These are phyloP conservation scores for Leishmania major DNA, from an alignment of 208 protist species.

Conservation along the genomic window DNA sequence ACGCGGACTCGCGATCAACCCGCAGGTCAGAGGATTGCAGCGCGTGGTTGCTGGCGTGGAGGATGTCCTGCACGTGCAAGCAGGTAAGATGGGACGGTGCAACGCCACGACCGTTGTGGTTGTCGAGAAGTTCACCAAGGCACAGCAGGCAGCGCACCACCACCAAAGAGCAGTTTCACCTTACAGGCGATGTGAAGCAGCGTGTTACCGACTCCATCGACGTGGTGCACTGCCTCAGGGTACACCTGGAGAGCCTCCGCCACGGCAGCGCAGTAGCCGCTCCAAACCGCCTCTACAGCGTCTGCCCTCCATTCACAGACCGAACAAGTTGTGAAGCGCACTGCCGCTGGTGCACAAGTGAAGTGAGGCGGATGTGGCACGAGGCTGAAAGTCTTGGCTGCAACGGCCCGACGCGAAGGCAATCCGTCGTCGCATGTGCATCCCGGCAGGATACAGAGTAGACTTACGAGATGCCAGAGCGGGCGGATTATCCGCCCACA, in stretches of 20 bases:
- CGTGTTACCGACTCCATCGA: slow-evolving; percentile 32
- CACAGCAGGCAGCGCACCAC: slow-evolving; percentile 25
- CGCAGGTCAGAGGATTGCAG: slow-evolving; percentile 19
- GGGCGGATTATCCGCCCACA: background rate
- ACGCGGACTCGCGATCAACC: slow-evolving; percentile 25
- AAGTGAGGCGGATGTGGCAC: background rate
- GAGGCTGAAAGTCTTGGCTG: background rate
- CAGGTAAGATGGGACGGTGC: slow-evolving; percentile 39
- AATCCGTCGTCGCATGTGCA: background rate
- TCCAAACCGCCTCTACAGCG: background rate
- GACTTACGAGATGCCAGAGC: background rate
- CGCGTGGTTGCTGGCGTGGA: slow-evolving; percentile 11
- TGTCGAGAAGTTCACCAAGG: background rate
- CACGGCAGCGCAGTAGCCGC: background rate
- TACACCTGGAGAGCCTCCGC: background rate
- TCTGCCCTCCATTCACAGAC: background rate
- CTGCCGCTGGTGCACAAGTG: background rate
- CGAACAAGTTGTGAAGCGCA: background rate
- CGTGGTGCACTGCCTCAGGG: slow-evolving; percentile 8
- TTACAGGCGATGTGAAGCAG: slow-evolving; percentile 34
- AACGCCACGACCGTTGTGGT: slow-evolving; percentile 27
- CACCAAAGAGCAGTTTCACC: slow-evolving; percentile 9
- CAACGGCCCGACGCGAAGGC: background rate
- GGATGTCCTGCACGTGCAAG: slow-evolving; percentile 27
- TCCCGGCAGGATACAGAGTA: background rate